These are phyloP conservation scores for Adiantum capillusveneris DNA, from an alignment of 75 land plant species.

Conservation along the genomic window DNA sequence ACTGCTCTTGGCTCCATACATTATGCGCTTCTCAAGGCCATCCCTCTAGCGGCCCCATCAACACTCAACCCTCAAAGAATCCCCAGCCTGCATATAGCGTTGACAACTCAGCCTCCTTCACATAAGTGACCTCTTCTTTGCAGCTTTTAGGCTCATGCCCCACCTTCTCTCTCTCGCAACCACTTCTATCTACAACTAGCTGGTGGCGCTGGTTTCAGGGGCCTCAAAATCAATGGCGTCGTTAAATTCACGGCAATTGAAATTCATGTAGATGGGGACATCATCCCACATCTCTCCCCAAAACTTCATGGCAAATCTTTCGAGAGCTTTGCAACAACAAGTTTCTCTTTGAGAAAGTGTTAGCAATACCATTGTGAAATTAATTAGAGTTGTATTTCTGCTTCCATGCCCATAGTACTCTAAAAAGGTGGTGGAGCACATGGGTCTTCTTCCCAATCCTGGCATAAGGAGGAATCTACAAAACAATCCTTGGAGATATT, in stretches of 20 bases:
- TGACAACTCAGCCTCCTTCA: no score
- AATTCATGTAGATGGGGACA: constrained; percentile 39
- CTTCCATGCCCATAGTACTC: constrained; percentile 50
- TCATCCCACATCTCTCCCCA: constrained; percentile 31
- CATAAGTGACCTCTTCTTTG: no score
- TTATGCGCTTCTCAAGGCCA: no score
- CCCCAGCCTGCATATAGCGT: no score
- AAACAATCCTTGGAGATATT: no score
- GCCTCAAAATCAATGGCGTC: constrained; percentile 52
- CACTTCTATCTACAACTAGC: no score
- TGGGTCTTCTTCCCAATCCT: constrained; percentile 36
- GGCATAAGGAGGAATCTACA: no score
- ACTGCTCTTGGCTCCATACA: no score
- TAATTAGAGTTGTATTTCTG: constrained; percentile 30
- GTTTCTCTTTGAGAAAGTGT: background rate
- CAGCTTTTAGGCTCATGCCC: no score
- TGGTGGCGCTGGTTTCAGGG: constrained; percentile 50
- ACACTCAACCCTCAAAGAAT: no score
- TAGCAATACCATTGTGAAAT: constrained; percentile 44
- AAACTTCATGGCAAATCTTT: constrained; percentile 48
- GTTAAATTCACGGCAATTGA: constrained; percentile 69
- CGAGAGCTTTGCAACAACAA: constrained; percentile 23
- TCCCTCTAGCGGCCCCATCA: no score
- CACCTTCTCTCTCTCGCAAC: no score
- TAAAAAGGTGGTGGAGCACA: constrained; percentile 55